Evolutionary conservation across 179 eudicot genomes (phyloP).

Genomic region (Drosera spatulata): DNA sequence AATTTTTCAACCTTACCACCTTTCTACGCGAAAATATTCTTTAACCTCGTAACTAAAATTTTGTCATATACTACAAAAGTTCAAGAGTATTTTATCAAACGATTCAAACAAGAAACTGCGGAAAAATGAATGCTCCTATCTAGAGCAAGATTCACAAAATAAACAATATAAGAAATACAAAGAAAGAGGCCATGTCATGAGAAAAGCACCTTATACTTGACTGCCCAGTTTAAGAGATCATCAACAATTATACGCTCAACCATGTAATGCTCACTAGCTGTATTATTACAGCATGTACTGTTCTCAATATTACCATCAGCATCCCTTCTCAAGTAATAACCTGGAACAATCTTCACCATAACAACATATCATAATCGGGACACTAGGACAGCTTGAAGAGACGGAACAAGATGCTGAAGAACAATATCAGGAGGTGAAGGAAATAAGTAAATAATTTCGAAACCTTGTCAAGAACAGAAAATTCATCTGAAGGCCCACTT

Average conservation of each 20-base stretch:
- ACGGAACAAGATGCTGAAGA: neutral
- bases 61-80: too few relatives aligned
- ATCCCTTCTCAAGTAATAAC: conserved; percentile 80
- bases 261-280: conserved; percentile 36
- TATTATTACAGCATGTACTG: conserved; percentile 78
- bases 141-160: too few relatives aligned
- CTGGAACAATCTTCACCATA: conserved; percentile 74
- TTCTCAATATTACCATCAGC: conserved; percentile 65
- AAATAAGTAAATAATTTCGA: conserved; percentile 8
- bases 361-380: neutral
- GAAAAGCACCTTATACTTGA: conserved; percentile 15
- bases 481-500: conserved; percentile 67
- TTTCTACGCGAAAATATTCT: too few relatives aligned
- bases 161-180: too few relatives aligned
- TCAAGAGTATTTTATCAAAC: too few relatives aligned
- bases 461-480: conserved; percentile 96
- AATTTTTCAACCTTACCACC: too few relatives aligned
- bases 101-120: too few relatives aligned
- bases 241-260: too few relatives aligned
- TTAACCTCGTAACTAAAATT: too few relatives aligned
- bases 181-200: conserved; percentile 58
- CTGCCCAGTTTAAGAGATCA: too few relatives aligned
- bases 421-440: conserved; percentile 2
- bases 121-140: too few relatives aligned
- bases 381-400: conserved; percentile 3